These are phyloP conservation scores for Gelatoporia subvermispora DNA, from an alignment of 768 basidiomycete species.

Conservation along the genomic window DNA sequence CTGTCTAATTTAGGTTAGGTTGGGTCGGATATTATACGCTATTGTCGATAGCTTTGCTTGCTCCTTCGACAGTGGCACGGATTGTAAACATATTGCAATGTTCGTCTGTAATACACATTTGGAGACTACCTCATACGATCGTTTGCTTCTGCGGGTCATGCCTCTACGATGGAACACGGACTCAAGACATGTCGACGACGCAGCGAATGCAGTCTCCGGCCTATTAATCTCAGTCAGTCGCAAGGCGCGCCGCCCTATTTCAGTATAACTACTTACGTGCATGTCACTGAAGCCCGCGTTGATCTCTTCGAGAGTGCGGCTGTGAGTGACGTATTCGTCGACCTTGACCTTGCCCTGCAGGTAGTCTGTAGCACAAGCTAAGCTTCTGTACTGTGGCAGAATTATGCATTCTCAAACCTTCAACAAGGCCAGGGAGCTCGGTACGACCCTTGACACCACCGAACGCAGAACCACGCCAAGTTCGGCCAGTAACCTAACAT, in stretches of 20 bases:
- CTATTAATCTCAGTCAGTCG: constrained; percentile 30
- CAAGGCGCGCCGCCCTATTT: background rate
- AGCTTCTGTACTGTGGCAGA: constrained; percentile 2
- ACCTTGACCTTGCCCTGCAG: constrained; percentile 78
- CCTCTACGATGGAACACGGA: background rate
- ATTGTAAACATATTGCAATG: background rate
- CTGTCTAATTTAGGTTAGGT: constrained; percentile 5
- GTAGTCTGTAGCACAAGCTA: constrained; percentile 52
- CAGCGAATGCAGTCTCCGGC: constrained; percentile 89
- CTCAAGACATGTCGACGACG: constrained; percentile 76
- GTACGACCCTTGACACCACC: constrained; percentile 98
- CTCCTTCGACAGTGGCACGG: background rate
- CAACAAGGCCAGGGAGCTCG: constrained; percentile 89
- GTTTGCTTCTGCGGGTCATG: background rate
- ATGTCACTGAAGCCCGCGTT: constrained; percentile 92
- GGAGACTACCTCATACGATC: background rate
- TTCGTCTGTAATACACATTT: background rate
- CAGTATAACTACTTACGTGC: constrained; percentile 63
- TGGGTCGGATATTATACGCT: background rate
- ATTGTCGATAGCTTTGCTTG: background rate
- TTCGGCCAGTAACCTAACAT: constrained; percentile 64
- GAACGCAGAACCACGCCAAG: constrained; percentile 94
- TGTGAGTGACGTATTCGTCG: constrained; percentile 95
- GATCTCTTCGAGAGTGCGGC: constrained; percentile 66
- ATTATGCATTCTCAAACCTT: constrained; percentile 50